Conservation (phyloP, 768 basidiomycete genomes). For the Rubroboletus satanas region DNA sequence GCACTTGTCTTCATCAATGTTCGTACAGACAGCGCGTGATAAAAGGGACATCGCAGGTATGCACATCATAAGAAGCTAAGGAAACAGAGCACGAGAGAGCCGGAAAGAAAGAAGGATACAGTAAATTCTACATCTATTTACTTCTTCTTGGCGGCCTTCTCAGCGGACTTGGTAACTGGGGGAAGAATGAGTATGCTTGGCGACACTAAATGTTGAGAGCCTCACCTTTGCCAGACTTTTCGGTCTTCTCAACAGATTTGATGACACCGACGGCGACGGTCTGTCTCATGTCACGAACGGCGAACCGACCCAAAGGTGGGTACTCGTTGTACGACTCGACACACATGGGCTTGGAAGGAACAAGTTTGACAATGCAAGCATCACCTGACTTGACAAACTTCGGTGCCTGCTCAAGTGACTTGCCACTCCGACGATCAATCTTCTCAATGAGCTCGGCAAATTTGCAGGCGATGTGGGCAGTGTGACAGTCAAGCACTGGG, state of each 20-base stretch:
- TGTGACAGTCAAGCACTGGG: conserved; percentile 99
- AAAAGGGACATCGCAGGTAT: conserved; percentile 35
- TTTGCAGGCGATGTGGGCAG: conserved; percentile 99
- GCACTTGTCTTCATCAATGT: conserved; percentile 39
- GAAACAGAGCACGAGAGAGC: conserved; percentile 39
- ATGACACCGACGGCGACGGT: conserved; percentile 99
- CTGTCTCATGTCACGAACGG: conserved; percentile 99
- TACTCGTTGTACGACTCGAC: conserved; percentile 94
- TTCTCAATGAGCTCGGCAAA: conserved; percentile 98
- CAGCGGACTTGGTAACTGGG: conserved; percentile 88
- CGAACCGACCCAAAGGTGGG: conserved; percentile 98
- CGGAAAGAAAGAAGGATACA: conserved; percentile 56
- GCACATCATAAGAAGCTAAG: conserved; percentile 25
- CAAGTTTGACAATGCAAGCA: conserved; percentile 96
- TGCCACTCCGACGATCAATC: conserved; percentile 98
- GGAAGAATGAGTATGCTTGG: conserved; percentile 12
- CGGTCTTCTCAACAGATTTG: conserved; percentile 95
- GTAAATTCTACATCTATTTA: conserved; percentile 76
- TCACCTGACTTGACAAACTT: conserved; percentile 99
- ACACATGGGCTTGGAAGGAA: conserved; percentile 96
- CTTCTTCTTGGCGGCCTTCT: conserved; percentile 96
- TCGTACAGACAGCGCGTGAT: conserved; percentile 45
- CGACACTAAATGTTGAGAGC: conserved; percentile 15
- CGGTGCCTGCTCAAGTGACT: conserved; percentile 80
- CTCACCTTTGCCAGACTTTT: conserved; percentile 80